Conservation (phyloP, 2,329 filamentous ascomycete genomes). For the Arthrobotrys sinensis region DNA sequence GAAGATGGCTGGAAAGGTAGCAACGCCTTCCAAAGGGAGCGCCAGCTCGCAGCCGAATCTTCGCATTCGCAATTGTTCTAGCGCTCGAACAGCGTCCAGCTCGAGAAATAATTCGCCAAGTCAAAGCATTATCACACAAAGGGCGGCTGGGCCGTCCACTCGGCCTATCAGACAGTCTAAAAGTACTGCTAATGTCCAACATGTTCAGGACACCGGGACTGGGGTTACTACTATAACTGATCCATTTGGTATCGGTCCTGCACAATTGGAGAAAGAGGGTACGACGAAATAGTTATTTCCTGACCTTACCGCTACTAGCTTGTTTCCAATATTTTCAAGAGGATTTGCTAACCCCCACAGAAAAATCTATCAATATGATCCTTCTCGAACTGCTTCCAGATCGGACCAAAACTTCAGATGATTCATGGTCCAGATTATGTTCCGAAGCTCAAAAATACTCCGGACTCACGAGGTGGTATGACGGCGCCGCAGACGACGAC, state of each 20-base stretch:
- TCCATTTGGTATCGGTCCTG: no score
- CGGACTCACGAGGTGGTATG: slow-evolving; percentile 34
- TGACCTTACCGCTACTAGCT: no score
- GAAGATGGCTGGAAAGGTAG: background rate
- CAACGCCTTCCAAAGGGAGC: background rate
- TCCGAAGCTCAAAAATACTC: background rate
- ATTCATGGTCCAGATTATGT: background rate
- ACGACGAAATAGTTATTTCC: background rate
- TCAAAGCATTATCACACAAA: background rate
- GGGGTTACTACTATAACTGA: no score
- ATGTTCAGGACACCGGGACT: background rate
- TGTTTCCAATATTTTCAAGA: no score
- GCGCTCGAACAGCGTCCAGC: background rate
- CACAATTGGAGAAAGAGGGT: no score
- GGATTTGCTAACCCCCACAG: background rate
- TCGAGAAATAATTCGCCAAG: background rate
- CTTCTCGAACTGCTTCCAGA: background rate
- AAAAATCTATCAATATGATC: background rate
- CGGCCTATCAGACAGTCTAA: background rate
- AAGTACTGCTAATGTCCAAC: background rate
- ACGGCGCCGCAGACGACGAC: slow-evolving; percentile 5
- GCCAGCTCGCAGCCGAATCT: background rate
- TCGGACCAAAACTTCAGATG: background rate
- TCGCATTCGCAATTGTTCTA: background rate
- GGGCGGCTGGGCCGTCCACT: background rate